Conservation (phyloP, 163 green algal genomes). For the Scenedesmus sp. region DNA sequence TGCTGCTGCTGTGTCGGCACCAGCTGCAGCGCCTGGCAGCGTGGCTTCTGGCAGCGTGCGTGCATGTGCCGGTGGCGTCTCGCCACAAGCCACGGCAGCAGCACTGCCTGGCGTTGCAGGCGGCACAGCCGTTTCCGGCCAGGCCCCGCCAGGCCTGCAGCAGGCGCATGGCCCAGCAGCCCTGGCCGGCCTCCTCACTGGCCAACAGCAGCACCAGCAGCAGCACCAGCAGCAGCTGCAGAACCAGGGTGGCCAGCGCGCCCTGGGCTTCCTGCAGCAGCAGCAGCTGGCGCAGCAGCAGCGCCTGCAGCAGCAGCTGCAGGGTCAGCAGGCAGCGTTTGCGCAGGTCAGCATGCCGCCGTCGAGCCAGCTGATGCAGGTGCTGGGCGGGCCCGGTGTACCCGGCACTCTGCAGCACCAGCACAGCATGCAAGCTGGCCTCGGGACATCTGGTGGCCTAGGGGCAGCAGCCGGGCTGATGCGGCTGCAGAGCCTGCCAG, state of each 20-base stretch:
- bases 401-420: neutral
- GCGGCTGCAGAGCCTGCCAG: constrained; percentile 4
- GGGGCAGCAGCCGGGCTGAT: neutral
- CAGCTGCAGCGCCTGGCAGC: neutral
- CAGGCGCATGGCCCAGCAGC: neutral
- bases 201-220: neutral
- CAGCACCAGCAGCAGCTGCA: neutral
- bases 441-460: neutral
- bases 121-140: neutral
- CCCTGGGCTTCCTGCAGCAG: constrained; percentile 29
- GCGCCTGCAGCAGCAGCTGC: neutral
- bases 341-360: neutral
- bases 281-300: constrained; percentile 36
- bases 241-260: neutral
- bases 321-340: neutral
- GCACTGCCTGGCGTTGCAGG: neutral
- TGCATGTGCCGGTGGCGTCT: neutral
- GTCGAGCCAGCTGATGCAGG: neutral
- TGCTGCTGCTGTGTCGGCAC: neutral
- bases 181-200: neutral
- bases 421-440: neutral
- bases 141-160: neutral
- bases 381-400: neutral
- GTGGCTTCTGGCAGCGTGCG: neutral
- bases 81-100: neutral